Evolutionary conservation across 345 rosid genomes (phyloP), one percentile per base, ranked within the genome.

Genomic region (Euphorbia pulcherrima): DNA sequence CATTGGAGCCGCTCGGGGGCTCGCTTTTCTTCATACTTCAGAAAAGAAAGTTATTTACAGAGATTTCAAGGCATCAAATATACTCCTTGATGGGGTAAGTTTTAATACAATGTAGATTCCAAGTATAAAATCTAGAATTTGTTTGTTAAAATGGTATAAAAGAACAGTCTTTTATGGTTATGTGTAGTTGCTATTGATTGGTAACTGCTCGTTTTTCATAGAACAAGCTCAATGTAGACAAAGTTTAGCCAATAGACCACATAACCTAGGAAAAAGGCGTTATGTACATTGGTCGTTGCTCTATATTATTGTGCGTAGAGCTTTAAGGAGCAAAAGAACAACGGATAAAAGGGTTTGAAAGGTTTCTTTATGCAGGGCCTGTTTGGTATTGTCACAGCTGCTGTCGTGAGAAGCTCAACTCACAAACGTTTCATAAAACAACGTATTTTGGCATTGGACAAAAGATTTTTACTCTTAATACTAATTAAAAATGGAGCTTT

Each of bases 51-150:
- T 93, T 82, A 90, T 90, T 67, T 85, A 88, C 74, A 78, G 92
- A 72, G 96, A 90, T 78, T 90, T 92, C 70, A 87, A 88, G 84
- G 87, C 98, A 48, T 85, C 96, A 3, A 90, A 87, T 74, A 86
- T 93, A 60, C 79, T 90, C 73, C 85, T 93, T 26, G 96, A 88
- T 59, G 74, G 57, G 86, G 98, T 93, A 67, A 78, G 89, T 79
- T 61, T 66, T 51, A 26, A 8, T 8, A 37, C 41, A 26, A 20
- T 48, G 12, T 44, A n/a, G 27, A 6, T 1, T 30, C n/a, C n/a
- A n/a, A n/a, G n/a, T n/a, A n/a, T 8, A 33, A 33, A 4, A 30
- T 35, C 46, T 59, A 8, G 5, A 24, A n/a, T n/a, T n/a, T n/a
- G n/a, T n/a, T n/a, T n/a, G n/a, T n/a, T n/a, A n/a, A n/a, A n/a